A percentile compares a stretch with the other conserved stretches of the same genome.
These are phyloP conservation scores for Ammopiptanthus mongolicus DNA, from an alignment of 306 rosid species.

Conservation along the genomic window DNA sequence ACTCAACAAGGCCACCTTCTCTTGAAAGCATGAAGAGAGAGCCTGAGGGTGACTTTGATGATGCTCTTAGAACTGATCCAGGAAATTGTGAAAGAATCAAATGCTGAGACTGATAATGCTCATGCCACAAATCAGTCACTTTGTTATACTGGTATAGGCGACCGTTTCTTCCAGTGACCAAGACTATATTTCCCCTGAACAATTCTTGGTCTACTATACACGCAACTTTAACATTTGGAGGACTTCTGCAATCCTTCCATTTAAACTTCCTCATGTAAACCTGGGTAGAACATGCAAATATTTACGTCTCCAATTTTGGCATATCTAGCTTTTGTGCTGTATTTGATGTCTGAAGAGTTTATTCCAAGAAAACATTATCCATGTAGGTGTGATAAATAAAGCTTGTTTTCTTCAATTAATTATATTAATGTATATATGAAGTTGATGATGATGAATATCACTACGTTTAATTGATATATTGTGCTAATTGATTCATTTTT, in stretches of 20 bases:
- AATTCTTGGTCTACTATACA: slow-evolving; percentile 70
- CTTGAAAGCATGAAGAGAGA: slow-evolving; percentile 80
- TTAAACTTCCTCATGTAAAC: slow-evolving; percentile 76
- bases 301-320: background rate
- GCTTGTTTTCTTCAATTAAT: background rate
- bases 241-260: slow-evolving; percentile 87
- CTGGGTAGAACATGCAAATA: slow-evolving; percentile 37
- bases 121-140: slow-evolving; percentile 86
- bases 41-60: slow-evolving; percentile 56
- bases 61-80: slow-evolving; percentile 70
- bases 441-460: background rate
- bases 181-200: slow-evolving; percentile 76
- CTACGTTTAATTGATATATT: background rate
- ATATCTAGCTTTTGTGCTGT: background rate
- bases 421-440: background rate
- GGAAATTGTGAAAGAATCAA: slow-evolving; percentile 66
- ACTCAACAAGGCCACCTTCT: slow-evolving; percentile 88
- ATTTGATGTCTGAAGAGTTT: slow-evolving; percentile 1
- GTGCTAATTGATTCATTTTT: background rate
- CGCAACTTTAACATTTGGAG: slow-evolving; percentile 59
- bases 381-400: background rate
- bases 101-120: slow-evolving; percentile 88
- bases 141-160: slow-evolving; percentile 85
- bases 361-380: background rate
- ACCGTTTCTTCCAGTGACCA: slow-evolving; percentile 72